Percentiles rank a stretch among this genome's conserved stretches.
Evolutionary conservation across 148 eudicot species (phyloP).

Genomic region (Amaranthus hypochondriacus): DNA sequence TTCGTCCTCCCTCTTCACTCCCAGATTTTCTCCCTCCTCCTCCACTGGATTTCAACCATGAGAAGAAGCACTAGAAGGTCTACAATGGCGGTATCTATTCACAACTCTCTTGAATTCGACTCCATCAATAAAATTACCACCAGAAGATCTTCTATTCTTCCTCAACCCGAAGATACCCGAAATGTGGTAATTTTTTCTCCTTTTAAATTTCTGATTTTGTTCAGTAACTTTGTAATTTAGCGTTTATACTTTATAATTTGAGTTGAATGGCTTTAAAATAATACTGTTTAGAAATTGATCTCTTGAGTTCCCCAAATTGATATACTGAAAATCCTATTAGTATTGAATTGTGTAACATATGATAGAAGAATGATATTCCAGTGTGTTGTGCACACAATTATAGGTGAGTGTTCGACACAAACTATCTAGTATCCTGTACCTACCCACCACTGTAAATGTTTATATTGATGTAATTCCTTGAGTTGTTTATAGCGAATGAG

Average conservation of each 20-base stretch:
- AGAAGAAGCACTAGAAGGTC: constrained; percentile 27
- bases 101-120: constrained; percentile 21
- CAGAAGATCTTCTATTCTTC: constrained; percentile 22
- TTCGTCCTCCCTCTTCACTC: background rate
- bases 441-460: no score
- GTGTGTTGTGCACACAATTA: no score
- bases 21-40: background rate
- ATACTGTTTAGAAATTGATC: background rate
- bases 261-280: background rate
- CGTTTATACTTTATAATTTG: background rate
- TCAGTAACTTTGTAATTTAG: background rate
- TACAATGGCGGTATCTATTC: constrained; percentile 28
- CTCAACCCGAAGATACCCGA: constrained; percentile 10
- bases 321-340: no score
- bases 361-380: no score
- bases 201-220: background rate
- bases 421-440: no score
- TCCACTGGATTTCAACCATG: background rate
- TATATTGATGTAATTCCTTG: no score
- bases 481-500: no score
- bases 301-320: no score
- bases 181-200: background rate
- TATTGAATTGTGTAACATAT: no score
- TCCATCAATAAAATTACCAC: constrained; percentile 2
- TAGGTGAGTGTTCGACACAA: no score